Percentiles rank a stretch among this genome's conserved stretches.
Conservation (phyloP, 73 alveolate genomes). For the Blepharisma japonicum region DNA sequence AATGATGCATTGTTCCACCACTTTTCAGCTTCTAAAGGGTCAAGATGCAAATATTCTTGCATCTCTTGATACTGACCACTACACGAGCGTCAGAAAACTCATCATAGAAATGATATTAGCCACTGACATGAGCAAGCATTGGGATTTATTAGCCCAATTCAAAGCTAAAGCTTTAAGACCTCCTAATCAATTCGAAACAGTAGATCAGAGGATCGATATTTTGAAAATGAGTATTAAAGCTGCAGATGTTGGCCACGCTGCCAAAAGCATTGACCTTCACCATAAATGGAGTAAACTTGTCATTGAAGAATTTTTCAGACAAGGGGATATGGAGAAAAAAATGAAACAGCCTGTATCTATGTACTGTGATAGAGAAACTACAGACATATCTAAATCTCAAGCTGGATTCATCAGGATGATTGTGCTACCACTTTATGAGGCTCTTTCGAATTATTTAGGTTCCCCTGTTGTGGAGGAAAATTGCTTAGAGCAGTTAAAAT, state of each 20-base stretch:
- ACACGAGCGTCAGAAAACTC: background rate
- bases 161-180: background rate
- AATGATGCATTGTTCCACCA: conserved; percentile 1
- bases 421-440: background rate
- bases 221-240: background rate
- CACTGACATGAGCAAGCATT: conserved; percentile 8
- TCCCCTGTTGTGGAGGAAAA: background rate
- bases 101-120: conserved; percentile 11
- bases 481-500: background rate
- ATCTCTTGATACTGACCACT: background rate
- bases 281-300: background rate
- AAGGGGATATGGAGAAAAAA: background rate
- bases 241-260: conserved; percentile 4
- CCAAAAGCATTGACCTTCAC: background rate
- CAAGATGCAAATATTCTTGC: background rate
- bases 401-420: background rate
- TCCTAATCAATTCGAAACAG: background rate
- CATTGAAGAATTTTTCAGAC: conserved; percentile 4
- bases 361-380: background rate
- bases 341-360: background rate
- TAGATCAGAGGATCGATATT: background rate
- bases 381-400: background rate
- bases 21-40: background rate
- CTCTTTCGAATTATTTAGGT: background rate
- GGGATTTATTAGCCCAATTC: background rate